phyloP scores from a whole-genome alignment of 345 rosid species.

The Cardiospermum halicacabum region DNA sequence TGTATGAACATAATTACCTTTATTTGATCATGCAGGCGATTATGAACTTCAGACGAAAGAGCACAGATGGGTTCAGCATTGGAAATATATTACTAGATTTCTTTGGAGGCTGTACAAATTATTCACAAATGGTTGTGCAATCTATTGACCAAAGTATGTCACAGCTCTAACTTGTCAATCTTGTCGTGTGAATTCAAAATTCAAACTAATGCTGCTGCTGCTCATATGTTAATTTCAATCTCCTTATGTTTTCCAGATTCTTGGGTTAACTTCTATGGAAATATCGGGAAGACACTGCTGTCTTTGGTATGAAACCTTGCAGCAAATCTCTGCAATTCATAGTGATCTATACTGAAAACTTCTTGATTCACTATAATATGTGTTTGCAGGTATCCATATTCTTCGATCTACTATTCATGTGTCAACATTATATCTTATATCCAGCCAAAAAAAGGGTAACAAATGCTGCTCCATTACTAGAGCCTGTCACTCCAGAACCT shows the following conservation, averaged over 20 bases:
- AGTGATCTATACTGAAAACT: neutral
- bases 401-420: slow-evolving; percentile 85
- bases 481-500: no score
- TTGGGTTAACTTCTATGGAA: slow-evolving; percentile 95
- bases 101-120: slow-evolving; percentile 64
- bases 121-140: slow-evolving; percentile 65
- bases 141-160: slow-evolving; percentile 79
- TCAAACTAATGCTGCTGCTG: no score
- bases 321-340: neutral
- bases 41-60: slow-evolving; percentile 78
- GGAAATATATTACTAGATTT: slow-evolving; percentile 90
- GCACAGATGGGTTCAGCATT: slow-evolving; percentile 90
- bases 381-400: slow-evolving; percentile 60
- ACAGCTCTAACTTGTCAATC: slow-evolving; percentile 5
- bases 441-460: slow-evolving; percentile 33
- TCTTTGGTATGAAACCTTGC: slow-evolving; percentile 52
- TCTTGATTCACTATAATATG: neutral
- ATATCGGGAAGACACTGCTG: slow-evolving; percentile 79
- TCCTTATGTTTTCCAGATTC: slow-evolving; percentile 50
- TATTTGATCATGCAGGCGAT: slow-evolving; percentile 42
- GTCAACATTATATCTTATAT: slow-evolving; percentile 76
- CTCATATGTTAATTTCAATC: slow-evolving; percentile 6
- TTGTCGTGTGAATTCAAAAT: slow-evolving; percentile 4
- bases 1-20: neutral
- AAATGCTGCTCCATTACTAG: slow-evolving; percentile 52